Evolutionary conservation across 176 grass and related monocot species (phyloP).

Genomic region (Oropetium thomaeum): DNA sequence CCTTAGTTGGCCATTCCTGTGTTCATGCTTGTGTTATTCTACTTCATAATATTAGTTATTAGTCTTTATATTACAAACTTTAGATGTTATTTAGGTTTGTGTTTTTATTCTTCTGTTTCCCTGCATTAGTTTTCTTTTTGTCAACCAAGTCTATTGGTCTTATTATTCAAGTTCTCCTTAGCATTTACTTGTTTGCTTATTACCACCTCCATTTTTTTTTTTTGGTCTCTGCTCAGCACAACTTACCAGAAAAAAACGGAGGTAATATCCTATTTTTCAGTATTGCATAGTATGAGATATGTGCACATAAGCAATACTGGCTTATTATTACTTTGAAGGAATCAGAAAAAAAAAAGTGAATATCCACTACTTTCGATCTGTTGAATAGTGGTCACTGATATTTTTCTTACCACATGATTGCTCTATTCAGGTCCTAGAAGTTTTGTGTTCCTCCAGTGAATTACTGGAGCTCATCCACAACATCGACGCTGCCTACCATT

Average conservation of each 20-base stretch:
- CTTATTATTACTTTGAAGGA: background rate
- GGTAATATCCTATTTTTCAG: background rate
- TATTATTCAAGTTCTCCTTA: background rate
- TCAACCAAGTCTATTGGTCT: background rate
- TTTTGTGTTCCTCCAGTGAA: conserved; percentile 53
- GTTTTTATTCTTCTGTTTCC: background rate
- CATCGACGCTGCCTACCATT: conserved; percentile 55
- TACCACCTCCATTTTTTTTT: background rate
- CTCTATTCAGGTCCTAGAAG: conserved; percentile 58
- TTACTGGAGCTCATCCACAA: conserved; percentile 54
- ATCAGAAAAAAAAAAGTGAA: background rate
- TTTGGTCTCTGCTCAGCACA: background rate
- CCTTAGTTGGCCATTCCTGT: background rate
- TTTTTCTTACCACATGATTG: conserved; percentile 6
- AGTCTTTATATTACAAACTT: background rate
- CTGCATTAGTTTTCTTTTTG: background rate
- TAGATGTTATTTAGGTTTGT: background rate
- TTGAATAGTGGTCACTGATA: background rate
- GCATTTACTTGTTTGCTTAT: background rate
- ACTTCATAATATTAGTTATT: background rate
- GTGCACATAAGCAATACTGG: background rate
- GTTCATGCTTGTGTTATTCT: background rate
- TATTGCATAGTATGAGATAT: background rate
- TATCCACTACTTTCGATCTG: conserved; percentile 9
- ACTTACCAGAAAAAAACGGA: background rate